These are phyloP conservation scores for Pinus albicaulis DNA, from an alignment of 75 land plant genomes.

Conservation along the genomic window DNA sequence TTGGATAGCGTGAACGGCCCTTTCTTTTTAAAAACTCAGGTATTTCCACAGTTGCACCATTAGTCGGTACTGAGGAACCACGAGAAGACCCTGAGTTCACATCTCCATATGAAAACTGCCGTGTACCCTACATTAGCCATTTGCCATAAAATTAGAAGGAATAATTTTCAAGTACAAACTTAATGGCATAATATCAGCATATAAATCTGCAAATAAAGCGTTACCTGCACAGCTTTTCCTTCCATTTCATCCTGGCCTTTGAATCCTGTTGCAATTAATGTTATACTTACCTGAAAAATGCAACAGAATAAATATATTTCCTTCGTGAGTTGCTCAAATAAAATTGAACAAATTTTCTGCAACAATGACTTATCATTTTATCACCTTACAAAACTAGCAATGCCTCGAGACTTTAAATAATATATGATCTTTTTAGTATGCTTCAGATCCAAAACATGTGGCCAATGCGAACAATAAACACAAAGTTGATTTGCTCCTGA, in stretches of 20 bases:
- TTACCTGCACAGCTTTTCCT: constrained; percentile 50
- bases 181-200: background rate
- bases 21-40: constrained; percentile 84
- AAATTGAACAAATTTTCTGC: background rate
- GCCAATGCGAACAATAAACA: background rate
- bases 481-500: background rate
- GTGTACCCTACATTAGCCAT: constrained; percentile 18
- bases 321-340: background rate
- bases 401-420: background rate
- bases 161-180: background rate
- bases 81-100: constrained; percentile 9
- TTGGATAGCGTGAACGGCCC: constrained; percentile 77
- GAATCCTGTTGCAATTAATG: constrained; percentile 95
- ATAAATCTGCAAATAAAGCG: background rate
- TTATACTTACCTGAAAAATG: constrained; percentile 83
- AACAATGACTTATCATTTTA: background rate
- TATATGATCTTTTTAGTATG: background rate
- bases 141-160: background rate
- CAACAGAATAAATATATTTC: background rate
- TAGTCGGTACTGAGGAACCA: constrained; percentile 42
- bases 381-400: background rate
- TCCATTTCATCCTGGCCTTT: constrained; percentile 85
- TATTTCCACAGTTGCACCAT: constrained; percentile 65
- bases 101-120: constrained; percentile 37
- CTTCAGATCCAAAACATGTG: background rate